Evolutionary conservation across 495 filamentous ascomycete genomes (phyloP).

Genomic region (Penicillium egyptiacum): DNA sequence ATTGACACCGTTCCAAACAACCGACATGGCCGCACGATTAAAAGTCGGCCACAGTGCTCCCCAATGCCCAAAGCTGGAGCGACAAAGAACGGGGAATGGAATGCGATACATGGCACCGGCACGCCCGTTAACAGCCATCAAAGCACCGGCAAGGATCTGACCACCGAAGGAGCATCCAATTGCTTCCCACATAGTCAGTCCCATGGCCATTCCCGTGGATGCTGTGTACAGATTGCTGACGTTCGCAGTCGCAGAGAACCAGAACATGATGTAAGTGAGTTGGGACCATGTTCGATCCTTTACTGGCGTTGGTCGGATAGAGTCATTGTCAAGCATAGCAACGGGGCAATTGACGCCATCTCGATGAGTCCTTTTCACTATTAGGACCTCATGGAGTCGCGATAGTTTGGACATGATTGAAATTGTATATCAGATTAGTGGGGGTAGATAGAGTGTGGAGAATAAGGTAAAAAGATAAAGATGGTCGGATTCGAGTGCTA

Average conservation of each 20-base stretch:
- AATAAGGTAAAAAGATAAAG: neutral
- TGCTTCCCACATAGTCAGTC: slow-evolving; percentile 41
- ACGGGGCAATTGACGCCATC: slow-evolving; percentile 23
- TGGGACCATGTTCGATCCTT: slow-evolving; percentile 38
- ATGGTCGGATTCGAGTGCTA: neutral
- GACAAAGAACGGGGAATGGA: slow-evolving; percentile 38
- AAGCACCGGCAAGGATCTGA: slow-evolving; percentile 30
- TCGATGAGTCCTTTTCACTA: slow-evolving; percentile 26
- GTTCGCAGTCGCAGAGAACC: slow-evolving; percentile 43
- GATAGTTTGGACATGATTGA: slow-evolving; percentile 18
- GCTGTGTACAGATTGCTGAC: slow-evolving; percentile 40
- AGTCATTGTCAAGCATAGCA: slow-evolving; percentile 37
- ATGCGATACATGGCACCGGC: slow-evolving; percentile 42
- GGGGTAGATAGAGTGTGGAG: neutral
- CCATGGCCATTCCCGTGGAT: slow-evolving; percentile 36
- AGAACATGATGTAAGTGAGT: slow-evolving; percentile 41
- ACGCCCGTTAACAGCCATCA: slow-evolving; percentile 41
- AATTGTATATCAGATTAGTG: neutral
- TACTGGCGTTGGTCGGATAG: slow-evolving; percentile 35
- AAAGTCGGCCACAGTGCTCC: slow-evolving; percentile 42
- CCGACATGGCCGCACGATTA: slow-evolving; percentile 40
- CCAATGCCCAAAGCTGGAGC: slow-evolving; percentile 37
- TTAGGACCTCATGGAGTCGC: slow-evolving; percentile 18
- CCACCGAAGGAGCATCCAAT: slow-evolving; percentile 34
- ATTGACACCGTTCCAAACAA: slow-evolving; percentile 44